A percentile compares a stretch with the other conserved stretches of the same genome.
phyloP scores from a whole-genome alignment of 169 alveolate genomes.

The Plasmodium coatneyi region DNA sequence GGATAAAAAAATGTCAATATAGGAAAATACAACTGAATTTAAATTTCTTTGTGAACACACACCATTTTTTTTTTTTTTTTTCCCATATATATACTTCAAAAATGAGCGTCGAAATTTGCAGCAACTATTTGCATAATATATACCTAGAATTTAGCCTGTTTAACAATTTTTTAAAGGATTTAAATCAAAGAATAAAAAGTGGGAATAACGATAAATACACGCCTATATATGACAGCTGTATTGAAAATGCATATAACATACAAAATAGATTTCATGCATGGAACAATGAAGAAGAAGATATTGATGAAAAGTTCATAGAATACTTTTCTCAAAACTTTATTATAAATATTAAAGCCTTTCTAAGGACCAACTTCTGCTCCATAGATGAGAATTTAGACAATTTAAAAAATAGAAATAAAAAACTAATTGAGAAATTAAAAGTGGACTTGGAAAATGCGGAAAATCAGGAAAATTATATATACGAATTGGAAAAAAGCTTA shows the following conservation, averaged over 20 bases:
- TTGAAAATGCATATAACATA: conserved; percentile 53
- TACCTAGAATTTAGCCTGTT: conserved; percentile 66
- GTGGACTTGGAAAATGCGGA: conserved; percentile 65
- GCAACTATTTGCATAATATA: conserved; percentile 34
- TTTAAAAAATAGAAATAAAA: conserved; percentile 62
- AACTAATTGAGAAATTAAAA: conserved; percentile 70
- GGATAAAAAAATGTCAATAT: background rate
- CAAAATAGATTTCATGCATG: conserved; percentile 45
- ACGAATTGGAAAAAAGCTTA: conserved; percentile 63
- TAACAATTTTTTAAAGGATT: conserved; percentile 65
- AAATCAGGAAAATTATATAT: conserved; percentile 73
- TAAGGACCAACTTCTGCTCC: conserved; percentile 39
- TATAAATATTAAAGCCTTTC: conserved; percentile 58
- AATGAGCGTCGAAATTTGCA: conserved; percentile 22
- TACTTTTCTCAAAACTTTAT: conserved; percentile 53
- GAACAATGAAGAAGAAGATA: conserved; percentile 24
- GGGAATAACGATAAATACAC: conserved; percentile 50
- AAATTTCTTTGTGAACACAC: background rate
- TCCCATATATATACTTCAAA: background rate
- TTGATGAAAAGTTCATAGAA: conserved; percentile 63
- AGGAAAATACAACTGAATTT: background rate
- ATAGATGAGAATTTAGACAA: conserved; percentile 60
- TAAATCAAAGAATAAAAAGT: conserved; percentile 3
- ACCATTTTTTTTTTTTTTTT: background rate
- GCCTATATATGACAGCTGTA: conserved; percentile 54